phyloP scores from a whole-genome alignment of 495 filamentous ascomycete genomes.

The Penicillium macrosclerotiorum region DNA sequence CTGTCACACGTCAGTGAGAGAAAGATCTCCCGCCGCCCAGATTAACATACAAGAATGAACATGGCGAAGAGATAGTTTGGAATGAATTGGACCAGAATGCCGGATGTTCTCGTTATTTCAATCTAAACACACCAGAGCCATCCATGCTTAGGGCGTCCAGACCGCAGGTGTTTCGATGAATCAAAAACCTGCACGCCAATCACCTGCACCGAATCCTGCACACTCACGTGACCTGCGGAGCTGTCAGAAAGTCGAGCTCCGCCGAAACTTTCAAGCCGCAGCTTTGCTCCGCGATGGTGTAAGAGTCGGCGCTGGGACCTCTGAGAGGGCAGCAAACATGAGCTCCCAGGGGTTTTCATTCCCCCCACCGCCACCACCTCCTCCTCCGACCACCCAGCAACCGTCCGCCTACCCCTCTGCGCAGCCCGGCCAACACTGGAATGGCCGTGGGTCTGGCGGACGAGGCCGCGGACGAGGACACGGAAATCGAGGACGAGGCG shows the following conservation, averaged over 20 bases:
- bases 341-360: conserved; percentile 50
- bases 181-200: too few relatives aligned
- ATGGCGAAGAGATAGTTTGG: conserved; percentile 34
- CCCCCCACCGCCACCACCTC: conserved; percentile 51
- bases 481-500: conserved; percentile 51
- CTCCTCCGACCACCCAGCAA: conserved; percentile 33
- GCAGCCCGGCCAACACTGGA: conserved; percentile 33
- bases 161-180: not conserved
- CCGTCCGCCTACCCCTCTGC: conserved; percentile 23
- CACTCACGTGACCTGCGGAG: conserved; percentile 17
- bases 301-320: conserved; percentile 14
- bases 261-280: conserved; percentile 9
- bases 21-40: not conserved
- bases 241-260: conserved; percentile 16
- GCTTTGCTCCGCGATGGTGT: conserved; percentile 15
- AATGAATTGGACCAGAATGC: too few relatives aligned
- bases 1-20: conserved; percentile 34
- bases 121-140: too few relatives aligned
- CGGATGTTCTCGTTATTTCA: too few relatives aligned
- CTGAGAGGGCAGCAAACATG: conserved; percentile 34
- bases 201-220: not conserved
- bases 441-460: conserved; percentile 31
- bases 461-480: conserved; percentile 44
- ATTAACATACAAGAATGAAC: conserved; percentile 56
- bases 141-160: conserved; percentile 2